phyloP scores from a whole-genome alignment of 2,329 filamentous ascomycete genomes.

The Fusarium paranaense region DNA sequence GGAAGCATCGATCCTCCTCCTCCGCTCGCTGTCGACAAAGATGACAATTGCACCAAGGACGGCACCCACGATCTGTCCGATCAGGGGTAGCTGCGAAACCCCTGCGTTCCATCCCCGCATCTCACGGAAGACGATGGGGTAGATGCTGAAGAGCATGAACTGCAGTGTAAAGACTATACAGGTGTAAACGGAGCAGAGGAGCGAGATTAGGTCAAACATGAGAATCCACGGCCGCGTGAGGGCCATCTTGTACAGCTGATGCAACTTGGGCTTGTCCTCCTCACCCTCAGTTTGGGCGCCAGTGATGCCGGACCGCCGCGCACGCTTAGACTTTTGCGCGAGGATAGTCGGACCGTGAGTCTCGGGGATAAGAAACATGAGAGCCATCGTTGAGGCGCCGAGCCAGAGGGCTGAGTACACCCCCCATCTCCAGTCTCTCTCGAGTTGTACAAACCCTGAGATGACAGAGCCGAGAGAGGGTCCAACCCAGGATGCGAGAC shows the following conservation, averaged over 20 bases:
- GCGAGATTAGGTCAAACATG: conserved; percentile 64
- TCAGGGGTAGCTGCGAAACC: conserved; percentile 62
- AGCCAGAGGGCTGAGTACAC: conserved; percentile 62
- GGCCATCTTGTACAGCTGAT: conserved; percentile 61
- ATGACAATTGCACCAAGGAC: conserved; percentile 57
- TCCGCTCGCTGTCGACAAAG: conserved; percentile 52
- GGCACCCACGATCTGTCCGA: conserved; percentile 63
- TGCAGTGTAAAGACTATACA: conserved; percentile 64
- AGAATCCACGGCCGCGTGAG: conserved; percentile 66
- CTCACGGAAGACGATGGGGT: conserved; percentile 66
- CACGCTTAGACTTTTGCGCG: conserved; percentile 63
- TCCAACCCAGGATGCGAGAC: conserved; percentile 64
- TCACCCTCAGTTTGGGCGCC: conserved; percentile 64
- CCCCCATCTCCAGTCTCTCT: conserved; percentile 65
- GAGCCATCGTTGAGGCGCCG: conserved; percentile 50
- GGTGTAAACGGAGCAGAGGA: conserved; percentile 64
- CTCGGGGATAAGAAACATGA: conserved; percentile 70
- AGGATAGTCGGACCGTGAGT: conserved; percentile 65
- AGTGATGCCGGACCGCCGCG: conserved; percentile 60
- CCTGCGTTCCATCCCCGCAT: conserved; percentile 65
- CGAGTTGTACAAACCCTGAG: conserved; percentile 67
- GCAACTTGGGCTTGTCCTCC: conserved; percentile 54
- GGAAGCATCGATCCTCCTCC: conserved; percentile 51
- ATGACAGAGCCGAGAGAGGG: conserved; percentile 66
- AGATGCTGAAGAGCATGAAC: conserved; percentile 70